A percentile compares a stretch with the other conserved stretches of the same genome.
Conservation (phyloP, 805 yeast species). For the Ogataea allantospora region DNA sequence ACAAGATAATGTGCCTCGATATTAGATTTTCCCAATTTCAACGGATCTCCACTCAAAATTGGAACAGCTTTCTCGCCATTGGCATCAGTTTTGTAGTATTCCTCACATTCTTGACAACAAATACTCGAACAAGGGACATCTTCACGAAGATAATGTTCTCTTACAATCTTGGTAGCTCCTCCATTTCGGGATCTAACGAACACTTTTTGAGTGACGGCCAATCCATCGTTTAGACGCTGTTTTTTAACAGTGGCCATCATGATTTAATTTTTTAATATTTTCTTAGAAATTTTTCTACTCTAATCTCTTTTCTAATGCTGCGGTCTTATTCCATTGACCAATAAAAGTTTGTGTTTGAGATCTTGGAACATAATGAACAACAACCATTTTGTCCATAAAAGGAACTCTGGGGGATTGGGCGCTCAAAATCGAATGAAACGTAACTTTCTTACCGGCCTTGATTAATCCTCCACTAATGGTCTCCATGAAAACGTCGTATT, state of each 20-base stretch:
- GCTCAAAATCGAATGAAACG: constrained; percentile 62
- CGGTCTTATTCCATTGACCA: constrained; percentile 58
- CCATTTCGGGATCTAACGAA: constrained; percentile 90
- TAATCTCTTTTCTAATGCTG: constrained; percentile 39
- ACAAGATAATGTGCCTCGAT: constrained; percentile 79
- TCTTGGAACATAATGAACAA: constrained; percentile 80
- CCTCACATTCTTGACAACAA: constrained; percentile 62
- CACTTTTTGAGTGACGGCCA: constrained; percentile 79
- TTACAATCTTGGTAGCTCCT: constrained; percentile 82
- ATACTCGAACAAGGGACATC: constrained; percentile 90
- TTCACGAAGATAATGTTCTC: constrained; percentile 89
- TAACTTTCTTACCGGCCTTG: constrained; percentile 75
- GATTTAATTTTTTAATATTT: neutral
- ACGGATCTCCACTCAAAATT: constrained; percentile 64
- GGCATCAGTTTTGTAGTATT: constrained; percentile 57
- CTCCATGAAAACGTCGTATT: constrained; percentile 74
- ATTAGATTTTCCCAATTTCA: constrained; percentile 36
- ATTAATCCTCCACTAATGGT: constrained; percentile 81
- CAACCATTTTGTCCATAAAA: constrained; percentile 67
- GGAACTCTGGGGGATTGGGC: constrained; percentile 67
- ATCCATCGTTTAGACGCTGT: constrained; percentile 48
- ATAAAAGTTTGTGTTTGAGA: constrained; percentile 65
- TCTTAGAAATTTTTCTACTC: constrained; percentile 1
- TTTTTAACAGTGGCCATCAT: constrained; percentile 27
- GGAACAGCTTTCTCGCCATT: constrained; percentile 65